Base-by-base conservation (phyloP, 371 early-diverging fungal species). In the Rhizopus sp. region DNA sequence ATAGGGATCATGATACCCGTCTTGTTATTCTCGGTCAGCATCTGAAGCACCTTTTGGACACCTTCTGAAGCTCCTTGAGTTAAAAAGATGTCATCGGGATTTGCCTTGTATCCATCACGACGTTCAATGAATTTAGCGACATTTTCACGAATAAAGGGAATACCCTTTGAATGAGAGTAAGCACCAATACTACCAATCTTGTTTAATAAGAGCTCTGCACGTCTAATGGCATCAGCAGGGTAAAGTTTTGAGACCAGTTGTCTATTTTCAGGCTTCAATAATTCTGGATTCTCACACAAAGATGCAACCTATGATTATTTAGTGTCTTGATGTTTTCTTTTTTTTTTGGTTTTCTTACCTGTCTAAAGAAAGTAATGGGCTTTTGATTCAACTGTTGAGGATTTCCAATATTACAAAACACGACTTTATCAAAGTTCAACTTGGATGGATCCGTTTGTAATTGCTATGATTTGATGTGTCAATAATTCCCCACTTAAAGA, bases 1-100 rank as follows among this genome's bases (percentile, higher is more conserved):
- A 97, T 95, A 15, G 99, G 99, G 13, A 97, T 96, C 94, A 97
- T 91, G 64, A 97, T 83, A 33, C 97, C 98, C 15, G 94, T 92
- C 35, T 89, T 81, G 33, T 72, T 56, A 66, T 91, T 72, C 45
- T 90, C 68, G 4, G 94, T 90, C 38, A 97, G 68, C 55, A 93
- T 68, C 62, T 94, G 91, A 34, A 98, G 74, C 32, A 93, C 82
- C 4, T 82, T 77, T 71, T 97, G 96, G 8, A 98, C 95, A 47
- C 93, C 98, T 35, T 91, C 86, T 4, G 89, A 91, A 13, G 90
- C 92, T 31, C 83, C 98, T 55, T 92, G 89, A 4, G 98, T 97
- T 70, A 98, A 78, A 65, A 91, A 97, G 51, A 98, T 96, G 58
- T 84, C 62, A 29, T 91, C 83, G 17, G 96, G 88, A 54, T 91